phyloP scores from a whole-genome alignment of 140 eudicot genomes.

The Senecio squalidus region DNA sequence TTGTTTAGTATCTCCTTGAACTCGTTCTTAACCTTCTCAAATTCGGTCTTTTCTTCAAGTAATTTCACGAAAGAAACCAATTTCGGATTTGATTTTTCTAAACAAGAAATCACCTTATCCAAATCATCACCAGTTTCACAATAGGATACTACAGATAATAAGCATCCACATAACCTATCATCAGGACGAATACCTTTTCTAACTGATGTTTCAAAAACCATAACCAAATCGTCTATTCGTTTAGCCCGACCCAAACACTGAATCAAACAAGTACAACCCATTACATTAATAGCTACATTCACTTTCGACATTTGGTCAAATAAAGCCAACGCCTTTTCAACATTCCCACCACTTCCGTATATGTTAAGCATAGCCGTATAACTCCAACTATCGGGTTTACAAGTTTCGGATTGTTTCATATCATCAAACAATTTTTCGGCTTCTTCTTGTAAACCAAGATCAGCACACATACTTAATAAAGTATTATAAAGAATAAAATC shows the following conservation, averaged over 20 bases:
- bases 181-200: slow-evolving; percentile 71
- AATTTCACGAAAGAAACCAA: slow-evolving; percentile 55
- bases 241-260: slow-evolving; percentile 84
- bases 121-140: slow-evolving; percentile 65
- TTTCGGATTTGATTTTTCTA: slow-evolving; percentile 54
- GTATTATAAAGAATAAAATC: slow-evolving; percentile 81
- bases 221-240: slow-evolving; percentile 70
- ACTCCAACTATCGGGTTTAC: slow-evolving; percentile 88
- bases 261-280: slow-evolving; percentile 96
- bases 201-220: slow-evolving; percentile 51
- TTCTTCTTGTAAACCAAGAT: slow-evolving; percentile 84
- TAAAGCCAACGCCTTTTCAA: slow-evolving; percentile 72
- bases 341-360: slow-evolving; percentile 88
- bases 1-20: slow-evolving; percentile 56
- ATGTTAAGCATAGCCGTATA: slow-evolving; percentile 92
- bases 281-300: slow-evolving; percentile 65
- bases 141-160: slow-evolving; percentile 72
- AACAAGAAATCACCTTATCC: slow-evolving; percentile 65
- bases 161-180: slow-evolving; percentile 86
- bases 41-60: slow-evolving; percentile 33
- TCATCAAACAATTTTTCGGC: slow-evolving; percentile 84
- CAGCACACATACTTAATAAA: slow-evolving; percentile 95
- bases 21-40: slow-evolving; percentile 51
- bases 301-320: slow-evolving; percentile 63
- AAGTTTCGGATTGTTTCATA: slow-evolving; percentile 53